Conservation (phyloP, 1,284 basidiomycete genomes). For the Grifola frondosa region DNA sequence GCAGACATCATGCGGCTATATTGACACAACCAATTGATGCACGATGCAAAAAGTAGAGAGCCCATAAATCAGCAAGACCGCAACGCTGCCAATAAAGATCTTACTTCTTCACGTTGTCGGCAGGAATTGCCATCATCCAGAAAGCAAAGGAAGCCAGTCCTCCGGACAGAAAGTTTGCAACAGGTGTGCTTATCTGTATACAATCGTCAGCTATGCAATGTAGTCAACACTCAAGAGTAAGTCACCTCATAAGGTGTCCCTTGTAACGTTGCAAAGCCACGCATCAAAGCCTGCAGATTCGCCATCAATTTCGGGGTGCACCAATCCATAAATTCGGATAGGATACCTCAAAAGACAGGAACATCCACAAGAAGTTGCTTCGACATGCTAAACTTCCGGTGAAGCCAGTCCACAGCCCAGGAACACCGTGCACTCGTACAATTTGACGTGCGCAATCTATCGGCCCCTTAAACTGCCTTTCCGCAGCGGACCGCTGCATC, state of each 20-base stretch:
- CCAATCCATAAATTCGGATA: conserved; percentile 4
- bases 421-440: conserved; percentile 50
- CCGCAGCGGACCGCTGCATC: conserved; percentile 49
- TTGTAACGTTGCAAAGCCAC: conserved; percentile 47
- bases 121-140: conserved; percentile 72
- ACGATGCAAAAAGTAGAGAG: conserved; percentile 3
- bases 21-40: neutral
- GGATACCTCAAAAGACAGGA: conserved; percentile 63
- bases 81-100: conserved; percentile 20
- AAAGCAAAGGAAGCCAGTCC: conserved; percentile 62
- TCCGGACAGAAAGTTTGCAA: conserved; percentile 70
- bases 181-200: conserved; percentile 55
- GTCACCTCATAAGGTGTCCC: conserved; percentile 57
- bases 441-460: conserved; percentile 61
- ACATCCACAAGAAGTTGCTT: conserved; percentile 71
- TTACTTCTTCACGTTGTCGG: conserved; percentile 79
- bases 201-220: neutral
- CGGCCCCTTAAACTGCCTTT: conserved; percentile 65
- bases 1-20: conserved; percentile 62
- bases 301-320: neutral
- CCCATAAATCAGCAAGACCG: neutral
- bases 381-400: conserved; percentile 62
- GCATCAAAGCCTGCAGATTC: conserved; percentile 53
- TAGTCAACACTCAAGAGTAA: neutral
- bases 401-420: conserved; percentile 67